Evolutionary conservation across 2,329 filamentous ascomycete species (phyloP).

Genomic region (Pestalotiopsis sp.): DNA sequence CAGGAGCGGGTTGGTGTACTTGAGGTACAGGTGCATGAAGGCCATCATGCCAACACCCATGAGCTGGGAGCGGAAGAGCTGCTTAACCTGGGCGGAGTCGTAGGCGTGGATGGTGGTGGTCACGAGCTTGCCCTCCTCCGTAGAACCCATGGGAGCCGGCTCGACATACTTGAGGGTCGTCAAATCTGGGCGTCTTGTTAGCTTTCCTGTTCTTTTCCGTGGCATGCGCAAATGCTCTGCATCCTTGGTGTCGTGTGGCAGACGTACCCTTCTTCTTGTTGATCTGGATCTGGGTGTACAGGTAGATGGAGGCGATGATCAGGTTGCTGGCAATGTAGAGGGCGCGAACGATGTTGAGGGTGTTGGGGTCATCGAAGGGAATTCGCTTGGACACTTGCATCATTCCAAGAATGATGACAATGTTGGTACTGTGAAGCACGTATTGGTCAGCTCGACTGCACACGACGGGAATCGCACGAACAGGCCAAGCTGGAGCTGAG

Average conservation of each 20-base stretch:
- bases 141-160: conserved; percentile 87
- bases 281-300: conserved; percentile 83
- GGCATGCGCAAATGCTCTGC: not conserved
- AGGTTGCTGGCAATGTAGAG: conserved; percentile 67
- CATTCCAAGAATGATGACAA: conserved; percentile 94
- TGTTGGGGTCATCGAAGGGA: conserved; percentile 81
- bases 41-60: conserved; percentile 98
- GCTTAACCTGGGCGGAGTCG: conserved; percentile 83
- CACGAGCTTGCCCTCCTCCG: conserved; percentile 93
- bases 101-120: conserved; percentile 97
- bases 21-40: conserved; percentile 98
- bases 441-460: conserved; percentile 25
- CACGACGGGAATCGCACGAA: not conserved
- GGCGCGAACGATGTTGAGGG: conserved; percentile 59
- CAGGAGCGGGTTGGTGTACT: conserved; percentile 98
- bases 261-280: conserved; percentile 93
- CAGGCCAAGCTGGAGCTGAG: not conserved
- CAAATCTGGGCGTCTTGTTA: conserved; percentile 65
- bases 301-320: conserved; percentile 81
- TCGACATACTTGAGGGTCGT: conserved; percentile 99
- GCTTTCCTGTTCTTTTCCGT: not conserved
- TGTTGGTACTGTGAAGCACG: conserved; percentile 70
- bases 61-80: conserved; percentile 84
- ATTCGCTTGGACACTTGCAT: conserved; percentile 98
- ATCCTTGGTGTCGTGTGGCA: not conserved